phyloP scores from a whole-genome alignment of 129 eudicot genomes.

The Pittosporum tobira region DNA sequence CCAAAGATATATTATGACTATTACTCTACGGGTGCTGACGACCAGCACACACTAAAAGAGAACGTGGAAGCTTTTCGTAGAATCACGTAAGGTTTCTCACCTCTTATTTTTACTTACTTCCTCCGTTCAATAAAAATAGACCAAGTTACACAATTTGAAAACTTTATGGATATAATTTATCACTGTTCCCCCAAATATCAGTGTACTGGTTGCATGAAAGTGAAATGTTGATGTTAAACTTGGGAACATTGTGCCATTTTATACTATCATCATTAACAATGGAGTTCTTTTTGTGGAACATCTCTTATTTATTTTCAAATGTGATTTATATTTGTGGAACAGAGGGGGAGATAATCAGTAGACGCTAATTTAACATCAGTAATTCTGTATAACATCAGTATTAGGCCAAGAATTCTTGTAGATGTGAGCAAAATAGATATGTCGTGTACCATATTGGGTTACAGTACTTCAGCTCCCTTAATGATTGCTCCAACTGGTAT shows the following conservation, averaged over 20 bases:
- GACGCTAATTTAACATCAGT: background rate
- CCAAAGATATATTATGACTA: conserved; percentile 83
- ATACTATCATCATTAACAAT: no score
- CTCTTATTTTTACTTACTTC: background rate
- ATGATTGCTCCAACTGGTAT: conserved; percentile 78
- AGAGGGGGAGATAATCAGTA: background rate
- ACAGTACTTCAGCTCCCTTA: conserved; percentile 65
- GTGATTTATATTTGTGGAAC: no score
- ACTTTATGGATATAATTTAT: no score
- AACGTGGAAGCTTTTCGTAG: conserved; percentile 55
- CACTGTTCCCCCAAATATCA: no score
- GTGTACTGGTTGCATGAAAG: no score
- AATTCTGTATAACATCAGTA: conserved; percentile 25
- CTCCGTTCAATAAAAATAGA: no score
- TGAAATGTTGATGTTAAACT: no score
- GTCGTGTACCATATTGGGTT: conserved; percentile 67
- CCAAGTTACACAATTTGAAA: no score
- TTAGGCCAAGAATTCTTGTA: conserved; percentile 68
- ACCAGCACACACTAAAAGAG: conserved; percentile 64
- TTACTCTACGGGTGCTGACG: conserved; percentile 73
- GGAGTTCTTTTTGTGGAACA: no score
- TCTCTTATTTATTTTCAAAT: no score
- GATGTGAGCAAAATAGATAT: conserved; percentile 66
- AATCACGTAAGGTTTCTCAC: conserved; percentile 33
- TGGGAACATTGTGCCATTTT: no score